Conservation (phyloP, 2,329 filamentous ascomycete species). For the Cercospora citrullina region DNA sequence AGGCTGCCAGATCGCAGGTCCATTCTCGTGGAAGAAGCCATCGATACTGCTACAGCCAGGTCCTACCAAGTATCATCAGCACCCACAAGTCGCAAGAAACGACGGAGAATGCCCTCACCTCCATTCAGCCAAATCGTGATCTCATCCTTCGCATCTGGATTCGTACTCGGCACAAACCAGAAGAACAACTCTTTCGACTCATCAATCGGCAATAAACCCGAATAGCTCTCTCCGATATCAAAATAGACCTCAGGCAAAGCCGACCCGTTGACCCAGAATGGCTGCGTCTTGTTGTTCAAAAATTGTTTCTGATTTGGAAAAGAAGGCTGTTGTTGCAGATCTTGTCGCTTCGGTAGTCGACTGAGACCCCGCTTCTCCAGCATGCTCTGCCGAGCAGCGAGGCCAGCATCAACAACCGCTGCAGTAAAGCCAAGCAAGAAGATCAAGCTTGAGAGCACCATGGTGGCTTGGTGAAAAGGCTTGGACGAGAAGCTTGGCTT, state of each 20-base stretch:
- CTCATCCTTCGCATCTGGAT: constrained; percentile 45
- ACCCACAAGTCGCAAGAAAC: constrained; percentile 32
- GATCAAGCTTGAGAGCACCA: constrained; percentile 8
- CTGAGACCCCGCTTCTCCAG: neutral
- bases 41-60: constrained; percentile 27
- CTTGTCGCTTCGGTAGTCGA: neutral
- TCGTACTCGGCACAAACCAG: constrained; percentile 51
- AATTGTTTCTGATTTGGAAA: constrained; percentile 7
- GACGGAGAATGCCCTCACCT: neutral
- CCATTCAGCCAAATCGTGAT: constrained; percentile 35
- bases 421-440: neutral
- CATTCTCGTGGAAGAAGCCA: constrained; percentile 26
- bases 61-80: constrained; percentile 23
- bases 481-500: neutral
- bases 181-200: constrained; percentile 45
- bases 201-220: constrained; percentile 34
- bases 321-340: neutral
- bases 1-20: constrained; percentile 47
- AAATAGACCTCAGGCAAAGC: constrained; percentile 36
- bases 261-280: constrained; percentile 28
- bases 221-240: constrained; percentile 39
- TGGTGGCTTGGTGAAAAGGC: neutral
- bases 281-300: constrained; percentile 15
- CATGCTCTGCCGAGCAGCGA: neutral
- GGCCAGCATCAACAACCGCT: neutral